A percentile compares a stretch with the other conserved stretches of the same genome.
These are phyloP conservation scores for Urochloa ruziziensis DNA, from an alignment of 176 grass and related monocot species.

Conservation along the genomic window DNA sequence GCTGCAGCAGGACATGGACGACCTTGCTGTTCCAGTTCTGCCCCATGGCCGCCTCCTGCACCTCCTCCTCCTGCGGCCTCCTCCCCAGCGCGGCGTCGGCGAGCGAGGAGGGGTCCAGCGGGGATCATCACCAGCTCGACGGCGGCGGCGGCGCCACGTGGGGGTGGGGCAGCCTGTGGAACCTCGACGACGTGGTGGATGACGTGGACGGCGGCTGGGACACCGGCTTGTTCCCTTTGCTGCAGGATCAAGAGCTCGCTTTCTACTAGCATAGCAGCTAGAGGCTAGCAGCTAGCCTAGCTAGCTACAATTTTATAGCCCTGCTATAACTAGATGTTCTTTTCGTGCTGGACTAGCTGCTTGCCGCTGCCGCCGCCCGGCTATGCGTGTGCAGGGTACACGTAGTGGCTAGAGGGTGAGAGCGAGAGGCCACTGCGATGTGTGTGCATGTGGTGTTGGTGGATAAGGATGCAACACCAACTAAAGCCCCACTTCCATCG, in stretches of 20 bases:
- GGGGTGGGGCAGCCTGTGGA: conserved; percentile 97
- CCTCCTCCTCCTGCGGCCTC: conserved; percentile 21
- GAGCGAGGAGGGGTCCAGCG: conserved; percentile 38
- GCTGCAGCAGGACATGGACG: conserved; percentile 36
- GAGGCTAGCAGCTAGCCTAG: background rate
- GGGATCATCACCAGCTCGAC: conserved; percentile 22
- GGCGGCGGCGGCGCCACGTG: conserved; percentile 41
- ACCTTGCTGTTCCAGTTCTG: conserved; percentile 42
- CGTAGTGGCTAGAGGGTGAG: conserved; percentile 11
- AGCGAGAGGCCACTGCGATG: conserved; percentile 16
- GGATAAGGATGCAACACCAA: conserved; percentile 53
- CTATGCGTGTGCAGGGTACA: conserved; percentile 8
- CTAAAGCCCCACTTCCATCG: conserved; percentile 28
- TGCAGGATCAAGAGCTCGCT: conserved; percentile 36
- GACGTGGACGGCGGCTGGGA: conserved; percentile 36
- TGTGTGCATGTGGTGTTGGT: conserved; percentile 29
- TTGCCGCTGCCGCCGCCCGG: background rate
- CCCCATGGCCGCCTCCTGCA: conserved; percentile 42
- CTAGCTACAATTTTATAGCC: background rate
- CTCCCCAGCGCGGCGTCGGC: conserved; percentile 17
- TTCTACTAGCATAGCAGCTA: conserved; percentile 37
- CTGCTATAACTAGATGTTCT: background rate
- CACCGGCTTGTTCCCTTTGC: conserved; percentile 19
- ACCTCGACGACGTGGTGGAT: conserved; percentile 61
- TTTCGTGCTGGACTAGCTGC: conserved; percentile 6